Conservation (phyloP, 148 eudicot species). For the Pharnaceum exiguum region DNA sequence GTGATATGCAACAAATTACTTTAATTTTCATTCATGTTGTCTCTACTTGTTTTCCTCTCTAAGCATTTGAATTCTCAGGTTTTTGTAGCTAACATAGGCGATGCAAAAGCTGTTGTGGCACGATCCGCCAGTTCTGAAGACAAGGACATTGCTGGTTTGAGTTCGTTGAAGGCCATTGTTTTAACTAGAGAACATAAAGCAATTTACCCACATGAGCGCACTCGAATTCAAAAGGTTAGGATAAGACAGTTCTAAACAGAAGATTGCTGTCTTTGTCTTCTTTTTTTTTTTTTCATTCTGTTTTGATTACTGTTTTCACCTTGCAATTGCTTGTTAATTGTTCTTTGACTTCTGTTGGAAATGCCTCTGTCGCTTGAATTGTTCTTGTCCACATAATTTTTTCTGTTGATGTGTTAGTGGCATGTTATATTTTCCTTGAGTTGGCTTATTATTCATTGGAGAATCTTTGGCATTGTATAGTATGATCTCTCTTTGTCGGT, state of each 20-base stretch:
- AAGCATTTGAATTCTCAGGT: constrained; percentile 30
- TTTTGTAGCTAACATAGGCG: constrained; percentile 89
- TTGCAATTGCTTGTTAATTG: background rate
- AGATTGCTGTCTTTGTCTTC: background rate
- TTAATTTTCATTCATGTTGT: no score
- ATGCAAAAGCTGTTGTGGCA: constrained; percentile 89
- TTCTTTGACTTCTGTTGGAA: background rate
- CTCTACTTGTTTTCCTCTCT: background rate
- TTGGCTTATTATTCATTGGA: no score
- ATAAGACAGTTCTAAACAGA: background rate
- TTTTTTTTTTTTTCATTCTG: background rate
- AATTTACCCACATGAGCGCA: constrained; percentile 81
- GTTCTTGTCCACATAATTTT: background rate
- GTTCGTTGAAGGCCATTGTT: constrained; percentile 68
- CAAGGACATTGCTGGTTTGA: constrained; percentile 27
- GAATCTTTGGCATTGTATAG: no score
- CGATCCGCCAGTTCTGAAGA: constrained; percentile 40
- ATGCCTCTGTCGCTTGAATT: background rate
- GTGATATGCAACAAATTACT: no score
- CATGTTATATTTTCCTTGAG: no score
- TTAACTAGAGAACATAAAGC: constrained; percentile 91
- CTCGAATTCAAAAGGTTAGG: constrained; percentile 74
- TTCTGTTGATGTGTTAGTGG: background rate
- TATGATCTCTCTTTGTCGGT: no score
- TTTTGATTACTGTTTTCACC: background rate